These are phyloP conservation scores for Sicyos edulis DNA, from an alignment of 306 rosid species.

Conservation along the genomic window DNA sequence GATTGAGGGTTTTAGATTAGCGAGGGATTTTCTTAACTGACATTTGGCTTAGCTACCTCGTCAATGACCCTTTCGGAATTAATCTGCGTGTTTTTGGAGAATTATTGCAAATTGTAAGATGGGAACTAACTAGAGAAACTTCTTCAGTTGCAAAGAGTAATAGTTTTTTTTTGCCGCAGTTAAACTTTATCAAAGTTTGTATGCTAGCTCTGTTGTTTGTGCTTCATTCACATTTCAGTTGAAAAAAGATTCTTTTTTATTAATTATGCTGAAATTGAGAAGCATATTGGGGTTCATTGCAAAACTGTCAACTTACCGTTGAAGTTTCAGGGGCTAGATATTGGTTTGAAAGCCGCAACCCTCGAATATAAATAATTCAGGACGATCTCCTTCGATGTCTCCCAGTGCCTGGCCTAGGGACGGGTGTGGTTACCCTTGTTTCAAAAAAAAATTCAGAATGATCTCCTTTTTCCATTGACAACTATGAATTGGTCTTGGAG, in stretches of 20 bases:
- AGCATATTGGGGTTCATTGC: background rate
- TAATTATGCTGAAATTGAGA: background rate
- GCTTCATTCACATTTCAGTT: background rate
- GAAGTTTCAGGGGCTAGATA: background rate
- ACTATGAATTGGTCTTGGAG: background rate
- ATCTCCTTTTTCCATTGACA: background rate
- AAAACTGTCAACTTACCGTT: background rate
- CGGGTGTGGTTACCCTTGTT: no score
- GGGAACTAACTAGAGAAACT: background rate
- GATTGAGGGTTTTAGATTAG: background rate
- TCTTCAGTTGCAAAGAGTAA: background rate
- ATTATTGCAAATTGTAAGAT: background rate
- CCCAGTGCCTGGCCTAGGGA: no score
- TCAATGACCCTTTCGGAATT: background rate
- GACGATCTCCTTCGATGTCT: background rate
- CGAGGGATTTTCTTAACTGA: background rate
- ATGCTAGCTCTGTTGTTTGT: background rate
- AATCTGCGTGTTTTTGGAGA: background rate
- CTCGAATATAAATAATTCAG: background rate
- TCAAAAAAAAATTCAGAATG: background rate
- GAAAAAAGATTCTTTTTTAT: background rate
- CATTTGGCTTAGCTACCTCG: background rate
- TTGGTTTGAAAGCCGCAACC: background rate
- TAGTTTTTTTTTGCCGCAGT: background rate
- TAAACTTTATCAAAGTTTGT: slow-evolving; percentile 6